Percentiles rank a stretch among this genome's conserved stretches.
Evolutionary conservation across 257 asterid genomes (phyloP).

Genomic region (Knoxia roxburghii): DNA sequence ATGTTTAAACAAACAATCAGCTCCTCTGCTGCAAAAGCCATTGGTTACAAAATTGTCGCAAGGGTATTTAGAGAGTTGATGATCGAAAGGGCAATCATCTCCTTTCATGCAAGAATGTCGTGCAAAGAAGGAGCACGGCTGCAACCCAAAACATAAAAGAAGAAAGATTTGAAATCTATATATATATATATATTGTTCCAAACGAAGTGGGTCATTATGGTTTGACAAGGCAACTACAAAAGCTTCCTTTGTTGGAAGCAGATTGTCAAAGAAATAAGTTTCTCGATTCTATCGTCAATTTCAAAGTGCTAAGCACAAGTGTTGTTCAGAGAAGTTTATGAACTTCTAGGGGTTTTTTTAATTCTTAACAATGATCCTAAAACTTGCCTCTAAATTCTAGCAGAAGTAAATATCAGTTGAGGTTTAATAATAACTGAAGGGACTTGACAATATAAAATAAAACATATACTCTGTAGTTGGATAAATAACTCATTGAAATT

Average conservation of each 20-base stretch:
- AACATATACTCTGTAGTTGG: not conserved
- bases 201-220: not conserved
- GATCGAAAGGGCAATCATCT: slow-evolving; percentile 85
- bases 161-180: not conserved
- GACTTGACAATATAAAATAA: not conserved
- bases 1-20: slow-evolving; percentile 81
- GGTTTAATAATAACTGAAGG: not conserved
- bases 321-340: not conserved
- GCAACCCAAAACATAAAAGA: slow-evolving; percentile 38
- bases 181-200: slow-evolving; percentile 1
- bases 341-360: not conserved
- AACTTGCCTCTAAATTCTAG: not conserved
- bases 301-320: not conserved
- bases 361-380: not conserved
- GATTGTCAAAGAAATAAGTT: not conserved
- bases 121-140: slow-evolving; percentile 92
- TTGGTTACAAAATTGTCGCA: slow-evolving; percentile 53
- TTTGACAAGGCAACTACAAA: not conserved
- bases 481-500: not conserved
- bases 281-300: not conserved
- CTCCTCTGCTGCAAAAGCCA: slow-evolving; percentile 81
- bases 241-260: not conserved
- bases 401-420: not conserved
- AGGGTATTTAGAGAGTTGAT: slow-evolving; percentile 80
- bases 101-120: slow-evolving; percentile 95